These are phyloP conservation scores for Moniliophthora roreri DNA, from an alignment of 1,284 basidiomycete species.

Conservation along the genomic window DNA sequence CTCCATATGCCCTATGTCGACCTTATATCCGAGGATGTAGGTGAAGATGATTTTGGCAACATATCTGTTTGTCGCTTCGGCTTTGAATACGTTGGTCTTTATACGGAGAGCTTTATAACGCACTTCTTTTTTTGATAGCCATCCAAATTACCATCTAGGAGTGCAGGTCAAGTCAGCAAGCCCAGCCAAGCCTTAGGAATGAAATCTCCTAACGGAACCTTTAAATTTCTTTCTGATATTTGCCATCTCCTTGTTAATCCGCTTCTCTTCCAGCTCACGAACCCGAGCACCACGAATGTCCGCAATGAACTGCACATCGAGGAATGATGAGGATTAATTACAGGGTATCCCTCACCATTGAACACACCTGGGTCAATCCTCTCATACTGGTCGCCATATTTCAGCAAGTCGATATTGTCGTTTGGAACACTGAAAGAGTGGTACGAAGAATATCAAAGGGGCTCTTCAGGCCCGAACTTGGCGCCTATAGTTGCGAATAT, in stretches of 20 bases:
- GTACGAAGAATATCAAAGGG: no score
- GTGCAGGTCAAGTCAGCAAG: background rate
- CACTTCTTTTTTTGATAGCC: conserved; percentile 99
- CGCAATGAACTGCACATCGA: conserved; percentile 86
- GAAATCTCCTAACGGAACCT: conserved; percentile 46
- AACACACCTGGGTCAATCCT: conserved; percentile 81
- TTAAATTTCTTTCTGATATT: conserved; percentile 99
- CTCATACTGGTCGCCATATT: conserved; percentile 87
- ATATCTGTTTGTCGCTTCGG: conserved; percentile 54
- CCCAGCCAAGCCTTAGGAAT: background rate
- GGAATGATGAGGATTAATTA: conserved; percentile 8
- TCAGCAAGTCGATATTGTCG: no score
- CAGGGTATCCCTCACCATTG: background rate
- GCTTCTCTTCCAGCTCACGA: conserved; percentile 90
- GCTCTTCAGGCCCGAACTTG: no score
- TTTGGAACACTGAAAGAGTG: no score
- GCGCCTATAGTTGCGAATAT: no score
- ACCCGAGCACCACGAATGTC: conserved; percentile 93
- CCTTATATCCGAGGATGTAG: conserved; percentile 98
- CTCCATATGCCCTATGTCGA: conserved; percentile 99
- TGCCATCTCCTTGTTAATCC: conserved; percentile 99
- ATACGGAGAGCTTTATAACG: conserved; percentile 16
- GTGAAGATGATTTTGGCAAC: conserved; percentile 98
- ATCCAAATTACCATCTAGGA: conserved; percentile 89
- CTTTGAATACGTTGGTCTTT: conserved; percentile 13